Base-by-base conservation (phyloP, 1,284 basidiomycete species). In the Apiotrichum montevideense region DNA sequence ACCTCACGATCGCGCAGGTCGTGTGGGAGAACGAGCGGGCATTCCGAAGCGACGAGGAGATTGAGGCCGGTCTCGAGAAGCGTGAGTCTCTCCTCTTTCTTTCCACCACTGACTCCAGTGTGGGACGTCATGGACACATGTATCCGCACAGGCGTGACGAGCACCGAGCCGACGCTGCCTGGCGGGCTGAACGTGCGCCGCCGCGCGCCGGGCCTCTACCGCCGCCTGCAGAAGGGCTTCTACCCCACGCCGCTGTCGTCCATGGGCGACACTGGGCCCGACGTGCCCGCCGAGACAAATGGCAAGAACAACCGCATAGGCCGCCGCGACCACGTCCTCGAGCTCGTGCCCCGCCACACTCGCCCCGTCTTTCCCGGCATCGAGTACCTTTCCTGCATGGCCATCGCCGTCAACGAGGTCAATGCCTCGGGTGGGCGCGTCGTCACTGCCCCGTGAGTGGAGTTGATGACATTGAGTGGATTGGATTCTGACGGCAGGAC, bases 61-160 rank as follows among this genome's bases (percentile, higher is more conserved):
- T 96, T 59, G 82, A 86, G 63, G 75, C 80, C 42, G 88, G 90
- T 78, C 85, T 87, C 59, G 53, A 74, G 46, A 66, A 60, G 50
- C 59, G 66, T 57, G 59, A 56, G 62, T 54, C 40, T 10, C 15
- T 9, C 32, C 7, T 11, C 3, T 6, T 33, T 11, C 35, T 4
- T 35, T 9, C 9, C n/a, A 32, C 65, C 11, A 68, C 68, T 46
- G 63, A 70, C 44, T 80, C 80, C 64, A 55, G 92, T 97, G 54
- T 97, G 93, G 92, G 71, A 79, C 50, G 88, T 92, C 2, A 97
- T 97, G 94, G 93, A 97, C 72, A 84, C 87, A 56, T 95, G 91
- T 70, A 97, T 97, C 62, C 87, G 87, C 21, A 83, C 83, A 3
- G 93, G 93, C 32, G 91, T 96, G 14, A 86, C 88, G 8, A 82